Conservation (phyloP, 345 rosid species). For the Clausena lansium region DNA sequence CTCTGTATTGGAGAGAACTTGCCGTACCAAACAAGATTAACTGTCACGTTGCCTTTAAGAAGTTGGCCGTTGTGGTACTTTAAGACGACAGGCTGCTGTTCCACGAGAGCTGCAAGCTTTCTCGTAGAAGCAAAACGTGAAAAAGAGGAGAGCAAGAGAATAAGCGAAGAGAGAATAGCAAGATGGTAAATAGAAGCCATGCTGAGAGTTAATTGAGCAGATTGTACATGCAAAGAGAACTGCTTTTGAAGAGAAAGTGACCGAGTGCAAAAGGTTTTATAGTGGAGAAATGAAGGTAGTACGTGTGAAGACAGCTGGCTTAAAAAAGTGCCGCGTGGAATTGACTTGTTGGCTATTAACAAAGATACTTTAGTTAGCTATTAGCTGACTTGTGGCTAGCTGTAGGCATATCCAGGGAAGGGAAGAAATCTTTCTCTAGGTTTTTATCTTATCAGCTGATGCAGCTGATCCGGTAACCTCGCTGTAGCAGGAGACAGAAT, state of each 20-base stretch:
- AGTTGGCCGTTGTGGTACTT: slow-evolving; percentile 73
- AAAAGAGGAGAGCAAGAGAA: slow-evolving; percentile 10
- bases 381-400: no score
- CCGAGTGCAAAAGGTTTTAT: neutral
- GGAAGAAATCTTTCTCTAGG: neutral
- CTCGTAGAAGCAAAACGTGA: neutral
- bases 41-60: slow-evolving; percentile 57
- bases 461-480: neutral
- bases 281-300: neutral
- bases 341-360: neutral
- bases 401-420: neutral
- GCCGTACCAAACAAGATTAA: slow-evolving; percentile 83
- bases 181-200: slow-evolving; percentile 12
- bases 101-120: neutral
- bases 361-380: no score
- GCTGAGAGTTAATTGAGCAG: neutral
- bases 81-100: neutral
- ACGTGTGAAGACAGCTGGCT: slow-evolving; percentile 3
- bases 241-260: neutral
- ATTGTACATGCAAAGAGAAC: no score
- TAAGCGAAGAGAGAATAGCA: neutral
- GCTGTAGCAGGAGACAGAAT: neutral
- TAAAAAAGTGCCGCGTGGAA: neutral
- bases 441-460: neutral
- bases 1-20: slow-evolving; percentile 36